Conservation (phyloP, 768 basidiomycete genomes). For the Kwoniella europaea region DNA sequence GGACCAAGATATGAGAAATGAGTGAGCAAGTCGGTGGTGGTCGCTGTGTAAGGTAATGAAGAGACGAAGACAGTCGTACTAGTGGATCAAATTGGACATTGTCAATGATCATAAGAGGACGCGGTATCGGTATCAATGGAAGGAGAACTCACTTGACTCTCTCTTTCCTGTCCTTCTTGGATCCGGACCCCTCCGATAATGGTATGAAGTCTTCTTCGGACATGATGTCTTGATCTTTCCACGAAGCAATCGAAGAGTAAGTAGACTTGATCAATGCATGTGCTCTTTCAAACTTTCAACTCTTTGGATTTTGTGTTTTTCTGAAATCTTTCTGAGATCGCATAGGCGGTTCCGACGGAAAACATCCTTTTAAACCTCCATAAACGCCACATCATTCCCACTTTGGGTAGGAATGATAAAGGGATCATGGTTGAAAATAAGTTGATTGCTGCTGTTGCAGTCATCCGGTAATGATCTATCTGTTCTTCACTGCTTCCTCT, state of each 20-base stretch:
- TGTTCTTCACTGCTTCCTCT: too few relatives aligned
- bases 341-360: not conserved
- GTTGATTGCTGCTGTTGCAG: not conserved
- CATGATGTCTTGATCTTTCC: slow-evolving; percentile 12
- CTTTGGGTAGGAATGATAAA: slow-evolving; percentile 4
- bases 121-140: too few relatives aligned
- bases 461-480: not conserved
- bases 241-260: not conserved
- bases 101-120: not conserved
- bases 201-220: slow-evolving; percentile 34
- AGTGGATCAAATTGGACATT: slow-evolving; percentile 1
- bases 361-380: not conserved
- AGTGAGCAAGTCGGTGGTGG: slow-evolving; percentile 86
- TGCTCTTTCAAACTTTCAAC: not conserved
- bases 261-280: too few relatives aligned
- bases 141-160: slow-evolving; percentile 43
- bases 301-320: not conserved
- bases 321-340: slow-evolving; percentile 14
- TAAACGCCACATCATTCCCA: slow-evolving; percentile 16
- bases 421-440: not conserved
- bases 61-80: slow-evolving; percentile 85
- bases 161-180: slow-evolving; percentile 37
- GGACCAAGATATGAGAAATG: slow-evolving; percentile 96
- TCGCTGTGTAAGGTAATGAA: slow-evolving; percentile 86
- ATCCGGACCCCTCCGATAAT: slow-evolving; percentile 15